Conservation (phyloP, 2,329 filamentous ascomycete genomes). For the Ophiognomonia clavigignenti-juglandacearum region DNA sequence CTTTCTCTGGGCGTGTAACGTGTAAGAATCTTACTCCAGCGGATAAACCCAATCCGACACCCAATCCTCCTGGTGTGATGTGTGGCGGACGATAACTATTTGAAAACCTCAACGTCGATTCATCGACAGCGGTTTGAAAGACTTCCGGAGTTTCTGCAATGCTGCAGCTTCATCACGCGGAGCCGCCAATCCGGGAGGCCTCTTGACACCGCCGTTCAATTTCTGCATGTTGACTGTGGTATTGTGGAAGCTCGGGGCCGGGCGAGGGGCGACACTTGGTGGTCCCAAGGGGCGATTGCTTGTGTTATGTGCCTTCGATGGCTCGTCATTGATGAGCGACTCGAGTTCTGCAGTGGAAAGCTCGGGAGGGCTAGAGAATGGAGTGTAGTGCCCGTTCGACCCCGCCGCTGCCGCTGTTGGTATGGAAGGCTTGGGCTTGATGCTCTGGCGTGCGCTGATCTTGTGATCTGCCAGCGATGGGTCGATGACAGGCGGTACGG, state of each 20-base stretch:
- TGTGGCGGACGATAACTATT: not conserved
- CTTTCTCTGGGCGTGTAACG: no score
- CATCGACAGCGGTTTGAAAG: conserved; percentile 54
- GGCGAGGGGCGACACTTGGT: conserved; percentile 26
- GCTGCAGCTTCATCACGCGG: conserved; percentile 37
- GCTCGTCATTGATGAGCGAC: conserved; percentile 15
- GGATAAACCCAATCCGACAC: not conserved
- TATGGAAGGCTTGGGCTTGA: conserved; percentile 27
- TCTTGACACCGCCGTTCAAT: conserved; percentile 33
- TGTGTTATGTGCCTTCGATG: conserved; percentile 11
- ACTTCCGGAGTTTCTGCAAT: conserved; percentile 46
- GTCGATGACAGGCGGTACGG: not conserved
- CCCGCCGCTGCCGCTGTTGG: conserved; percentile 19
- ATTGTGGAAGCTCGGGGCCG: conserved; percentile 43
- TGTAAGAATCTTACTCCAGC: not conserved
- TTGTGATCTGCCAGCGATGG: conserved; percentile 30
- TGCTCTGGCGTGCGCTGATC: conserved; percentile 32
- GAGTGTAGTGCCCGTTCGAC: conserved; percentile 44
- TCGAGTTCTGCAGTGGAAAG: conserved; percentile 19
- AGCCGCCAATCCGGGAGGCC: conserved; percentile 35
- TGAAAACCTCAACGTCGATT: conserved; percentile 29
- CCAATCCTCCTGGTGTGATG: not conserved
- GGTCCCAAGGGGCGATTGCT: conserved; percentile 25
- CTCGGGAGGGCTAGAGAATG: conserved; percentile 52
- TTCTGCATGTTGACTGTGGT: conserved; percentile 42